Conservation (phyloP, 257 asterid genomes). For the Fraxinus anomala region DNA sequence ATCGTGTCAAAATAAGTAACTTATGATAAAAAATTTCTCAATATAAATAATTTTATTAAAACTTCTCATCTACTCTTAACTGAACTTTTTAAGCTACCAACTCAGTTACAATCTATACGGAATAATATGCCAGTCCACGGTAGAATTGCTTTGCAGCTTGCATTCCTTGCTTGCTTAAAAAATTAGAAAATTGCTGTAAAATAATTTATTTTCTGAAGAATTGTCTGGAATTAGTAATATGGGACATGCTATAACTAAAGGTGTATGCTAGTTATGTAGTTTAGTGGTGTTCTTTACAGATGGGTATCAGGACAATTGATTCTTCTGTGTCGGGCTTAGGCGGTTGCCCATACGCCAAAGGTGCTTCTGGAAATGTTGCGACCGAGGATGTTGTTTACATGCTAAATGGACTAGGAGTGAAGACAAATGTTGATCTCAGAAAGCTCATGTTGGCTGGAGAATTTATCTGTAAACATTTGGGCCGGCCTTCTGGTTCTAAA, state of each 20-base stretch:
- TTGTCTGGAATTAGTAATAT: background rate
- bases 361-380: slow-evolving; percentile 95
- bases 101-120: background rate
- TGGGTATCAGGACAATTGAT: slow-evolving; percentile 86
- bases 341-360: slow-evolving; percentile 97
- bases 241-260: background rate
- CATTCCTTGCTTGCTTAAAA: slow-evolving; percentile 1
- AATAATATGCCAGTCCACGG: background rate
- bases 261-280: background rate
- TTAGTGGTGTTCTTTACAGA: slow-evolving; percentile 41
- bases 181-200: background rate
- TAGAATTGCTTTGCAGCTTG: background rate
- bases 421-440: slow-evolving; percentile 69
- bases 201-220: background rate
- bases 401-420: slow-evolving; percentile 84
- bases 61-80: too few species aligned
- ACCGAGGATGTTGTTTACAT: slow-evolving; percentile 94
- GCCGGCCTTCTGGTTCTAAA: slow-evolving; percentile 77
- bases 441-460: slow-evolving; percentile 81
- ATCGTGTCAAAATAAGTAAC: background rate
- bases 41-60: too few species aligned
- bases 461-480: slow-evolving; percentile 71
- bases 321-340: slow-evolving; percentile 93
- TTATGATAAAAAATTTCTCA: too few species aligned
- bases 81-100: background rate